These are phyloP conservation scores for Xylariaceae sp. DNA, from an alignment of 2,329 filamentous ascomycete genomes.

Conservation along the genomic window DNA sequence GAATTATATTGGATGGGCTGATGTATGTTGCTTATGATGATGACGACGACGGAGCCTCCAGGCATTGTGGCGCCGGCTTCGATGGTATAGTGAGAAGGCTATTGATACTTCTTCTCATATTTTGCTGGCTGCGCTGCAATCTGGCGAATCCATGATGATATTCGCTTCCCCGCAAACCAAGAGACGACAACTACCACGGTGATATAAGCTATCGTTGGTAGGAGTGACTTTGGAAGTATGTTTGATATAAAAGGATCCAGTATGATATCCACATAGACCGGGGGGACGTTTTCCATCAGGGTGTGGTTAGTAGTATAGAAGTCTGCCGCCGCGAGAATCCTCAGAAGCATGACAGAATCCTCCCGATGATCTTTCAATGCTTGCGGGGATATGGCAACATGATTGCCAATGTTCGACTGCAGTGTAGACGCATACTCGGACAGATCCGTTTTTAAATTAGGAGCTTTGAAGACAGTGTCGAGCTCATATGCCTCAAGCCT, in stretches of 20 bases:
- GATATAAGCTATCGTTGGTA: slow-evolving; percentile 67
- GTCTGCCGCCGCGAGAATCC: slow-evolving; percentile 70
- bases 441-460: slow-evolving; percentile 60
- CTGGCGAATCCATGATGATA: slow-evolving; percentile 31
- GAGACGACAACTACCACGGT: slow-evolving; percentile 49
- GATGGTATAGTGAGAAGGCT: slow-evolving; percentile 24
- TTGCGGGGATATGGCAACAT: slow-evolving; percentile 3
- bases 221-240: slow-evolving; percentile 69
- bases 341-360: slow-evolving; percentile 62
- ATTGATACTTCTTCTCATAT: slow-evolving; percentile 38
- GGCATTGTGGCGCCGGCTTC: slow-evolving; percentile 19
- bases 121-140: slow-evolving; percentile 24
- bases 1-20: slow-evolving; percentile 12
- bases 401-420: slow-evolving; percentile 30
- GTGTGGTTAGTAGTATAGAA: slow-evolving; percentile 71
- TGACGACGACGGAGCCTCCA: slow-evolving; percentile 21
- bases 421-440: slow-evolving; percentile 53
- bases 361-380: slow-evolving; percentile 18
- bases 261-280: slow-evolving; percentile 73
- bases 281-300: slow-evolving; percentile 69
- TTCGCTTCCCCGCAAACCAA: slow-evolving; percentile 39
- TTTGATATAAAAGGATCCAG: slow-evolving; percentile 82
- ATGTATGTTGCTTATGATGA: slow-evolving; percentile 21
- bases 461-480: slow-evolving; percentile 53
- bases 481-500: slow-evolving; percentile 60